These are phyloP conservation scores for Dichotomocladium elegans DNA, from an alignment of 371 early-diverging fungal genomes.

Conservation along the genomic window DNA sequence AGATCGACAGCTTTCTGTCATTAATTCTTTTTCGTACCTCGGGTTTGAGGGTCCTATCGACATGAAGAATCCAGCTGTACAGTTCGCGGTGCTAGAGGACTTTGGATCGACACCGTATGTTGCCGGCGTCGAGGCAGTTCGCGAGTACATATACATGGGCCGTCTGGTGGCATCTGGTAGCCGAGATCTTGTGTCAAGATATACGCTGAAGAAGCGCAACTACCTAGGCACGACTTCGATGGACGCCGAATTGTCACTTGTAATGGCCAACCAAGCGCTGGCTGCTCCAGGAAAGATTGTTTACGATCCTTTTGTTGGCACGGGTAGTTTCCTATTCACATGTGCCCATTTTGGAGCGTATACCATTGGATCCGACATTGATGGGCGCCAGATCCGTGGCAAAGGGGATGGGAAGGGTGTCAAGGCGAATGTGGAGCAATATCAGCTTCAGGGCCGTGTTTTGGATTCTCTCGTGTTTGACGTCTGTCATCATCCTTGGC, in stretches of 20 bases:
- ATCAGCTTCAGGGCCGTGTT: slow-evolving; percentile 67
- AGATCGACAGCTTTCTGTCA: slow-evolving; percentile 70
- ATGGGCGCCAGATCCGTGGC: slow-evolving; percentile 96
- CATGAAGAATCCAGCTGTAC: slow-evolving; percentile 78
- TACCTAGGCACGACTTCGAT: slow-evolving; percentile 96
- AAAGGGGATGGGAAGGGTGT: slow-evolving; percentile 50
- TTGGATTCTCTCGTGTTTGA: slow-evolving; percentile 86
- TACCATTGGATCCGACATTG: slow-evolving; percentile 94
- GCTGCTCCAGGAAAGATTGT: slow-evolving; percentile 75
- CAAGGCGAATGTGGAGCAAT: slow-evolving; percentile 80
- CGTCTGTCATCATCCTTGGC: slow-evolving; percentile 87
- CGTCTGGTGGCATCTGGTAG: slow-evolving; percentile 64
- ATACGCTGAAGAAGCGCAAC: slow-evolving; percentile 87
- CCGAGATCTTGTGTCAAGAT: slow-evolving; percentile 71
- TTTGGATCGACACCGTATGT: slow-evolving; percentile 49
- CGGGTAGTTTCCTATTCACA: slow-evolving; percentile 89
- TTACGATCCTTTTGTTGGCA: slow-evolving; percentile 98
- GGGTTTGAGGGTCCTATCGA: slow-evolving; percentile 76
- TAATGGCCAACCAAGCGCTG: slow-evolving; percentile 95
- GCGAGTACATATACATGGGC: slow-evolving; percentile 71
- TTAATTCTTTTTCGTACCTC: slow-evolving; percentile 77
- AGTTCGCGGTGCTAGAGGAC: slow-evolving; percentile 79
- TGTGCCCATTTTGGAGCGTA: slow-evolving; percentile 92
- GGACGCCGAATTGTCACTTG: slow-evolving; percentile 95
- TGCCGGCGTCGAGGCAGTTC: slow-evolving; percentile 17